phyloP scores from a whole-genome alignment of 305 asterid species.

The Rubia peregrina region DNA sequence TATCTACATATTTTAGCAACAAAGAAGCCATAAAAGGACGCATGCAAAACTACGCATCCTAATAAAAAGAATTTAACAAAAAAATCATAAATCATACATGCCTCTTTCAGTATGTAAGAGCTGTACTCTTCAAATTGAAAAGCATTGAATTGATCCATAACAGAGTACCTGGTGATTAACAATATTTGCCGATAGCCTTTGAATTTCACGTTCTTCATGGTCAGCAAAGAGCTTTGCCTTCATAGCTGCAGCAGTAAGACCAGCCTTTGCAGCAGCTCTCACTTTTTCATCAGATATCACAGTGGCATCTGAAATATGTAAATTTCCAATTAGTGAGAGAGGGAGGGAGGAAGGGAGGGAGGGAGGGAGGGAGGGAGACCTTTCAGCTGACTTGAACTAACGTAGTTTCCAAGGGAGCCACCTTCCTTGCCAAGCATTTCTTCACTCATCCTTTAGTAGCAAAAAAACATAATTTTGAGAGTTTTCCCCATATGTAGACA shows the following conservation, averaged over 20 bases:
- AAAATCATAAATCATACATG: neutral
- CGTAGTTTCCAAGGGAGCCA: constrained; percentile 37
- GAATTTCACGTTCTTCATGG: constrained; percentile 99
- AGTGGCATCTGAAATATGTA: constrained; percentile 44
- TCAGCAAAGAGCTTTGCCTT: constrained; percentile 97
- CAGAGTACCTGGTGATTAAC: constrained; percentile 77
- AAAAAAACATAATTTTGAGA: neutral
- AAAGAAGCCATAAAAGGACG: neutral
- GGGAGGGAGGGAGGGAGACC: constrained; percentile 24
- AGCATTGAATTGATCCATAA: neutral
- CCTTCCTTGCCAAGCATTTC: constrained; percentile 36
- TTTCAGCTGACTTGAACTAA: constrained; percentile 35
- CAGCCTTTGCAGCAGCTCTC: constrained; percentile 75
- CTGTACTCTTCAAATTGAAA: neutral
- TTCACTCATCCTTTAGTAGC: constrained; percentile 22
- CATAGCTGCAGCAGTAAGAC: constrained; percentile 89
- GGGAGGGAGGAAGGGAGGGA: constrained; percentile 1
- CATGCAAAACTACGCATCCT: neutral
- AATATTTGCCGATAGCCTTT: constrained; percentile 90
- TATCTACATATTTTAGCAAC: neutral
- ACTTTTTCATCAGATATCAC: constrained; percentile 58
- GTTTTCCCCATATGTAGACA: neutral
- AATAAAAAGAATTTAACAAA: neutral
- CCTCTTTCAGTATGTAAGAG: neutral
- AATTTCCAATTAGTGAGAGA: constrained; percentile 27